A percentile compares a stretch with the other conserved stretches of the same genome.
Evolutionary conservation across 2,329 filamentous ascomycete species (phyloP).

Genomic region (Magnaporthiopsis rhizophila): DNA sequence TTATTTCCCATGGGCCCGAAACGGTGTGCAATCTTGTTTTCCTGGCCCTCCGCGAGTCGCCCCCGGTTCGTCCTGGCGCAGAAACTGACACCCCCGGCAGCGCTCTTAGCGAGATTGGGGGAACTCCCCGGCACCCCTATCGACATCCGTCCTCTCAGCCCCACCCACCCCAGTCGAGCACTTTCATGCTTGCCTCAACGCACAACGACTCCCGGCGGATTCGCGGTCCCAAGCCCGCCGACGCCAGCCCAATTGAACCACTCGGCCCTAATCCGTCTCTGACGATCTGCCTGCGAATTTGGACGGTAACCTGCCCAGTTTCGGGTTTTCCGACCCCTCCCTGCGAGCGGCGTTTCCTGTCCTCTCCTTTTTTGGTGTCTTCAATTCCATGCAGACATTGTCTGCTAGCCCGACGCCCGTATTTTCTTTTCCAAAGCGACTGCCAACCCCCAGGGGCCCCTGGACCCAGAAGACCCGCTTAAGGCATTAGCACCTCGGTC

Average conservation of each 20-base stretch:
- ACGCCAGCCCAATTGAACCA: slow-evolving; percentile 11
- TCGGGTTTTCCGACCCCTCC: slow-evolving; percentile 1
- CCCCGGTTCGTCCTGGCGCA: not conserved
- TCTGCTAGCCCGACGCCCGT: not conserved
- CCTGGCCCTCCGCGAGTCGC: not conserved
- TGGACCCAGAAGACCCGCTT: not conserved
- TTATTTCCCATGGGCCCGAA: not conserved
- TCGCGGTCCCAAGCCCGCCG: slow-evolving; percentile 6
- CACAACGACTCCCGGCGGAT: slow-evolving; percentile 9
- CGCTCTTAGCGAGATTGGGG: slow-evolving; percentile 31
- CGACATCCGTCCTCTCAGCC: slow-evolving; percentile 16
- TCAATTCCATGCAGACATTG: not conserved
- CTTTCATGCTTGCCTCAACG: slow-evolving; percentile 22
- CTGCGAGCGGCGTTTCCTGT: not conserved
- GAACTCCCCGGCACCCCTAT: slow-evolving; percentile 21
- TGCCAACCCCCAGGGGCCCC: not conserved
- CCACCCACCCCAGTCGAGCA: slow-evolving; percentile 5
- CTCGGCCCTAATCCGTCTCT: not conserved
- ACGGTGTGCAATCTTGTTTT: not conserved
- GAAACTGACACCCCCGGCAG: slow-evolving; percentile 22
- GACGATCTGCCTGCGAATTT: not conserved
- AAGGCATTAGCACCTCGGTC: not conserved
- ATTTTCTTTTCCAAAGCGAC: not conserved
- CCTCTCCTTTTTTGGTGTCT: not conserved
- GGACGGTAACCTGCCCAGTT: slow-evolving; percentile 3